phyloP scores from a whole-genome alignment of 257 asterid genomes.

The Eustoma russellianum region DNA sequence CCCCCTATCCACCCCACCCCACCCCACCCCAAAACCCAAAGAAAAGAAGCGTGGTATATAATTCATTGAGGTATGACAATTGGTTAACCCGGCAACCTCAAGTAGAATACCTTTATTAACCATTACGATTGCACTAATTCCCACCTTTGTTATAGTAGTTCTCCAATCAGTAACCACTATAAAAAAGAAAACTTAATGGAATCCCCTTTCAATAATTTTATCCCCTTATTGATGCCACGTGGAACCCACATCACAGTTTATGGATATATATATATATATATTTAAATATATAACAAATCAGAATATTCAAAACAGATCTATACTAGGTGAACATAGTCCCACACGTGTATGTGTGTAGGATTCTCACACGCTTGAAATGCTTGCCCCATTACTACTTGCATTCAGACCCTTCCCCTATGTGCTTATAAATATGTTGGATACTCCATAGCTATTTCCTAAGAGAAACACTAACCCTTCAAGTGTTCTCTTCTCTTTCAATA shows the following conservation, averaged over 20 bases:
- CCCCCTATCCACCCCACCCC: too few species aligned
- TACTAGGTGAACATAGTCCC: background rate
- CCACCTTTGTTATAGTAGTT: conserved; percentile 19
- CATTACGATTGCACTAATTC: too few species aligned
- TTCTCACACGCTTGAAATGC: conserved; percentile 15
- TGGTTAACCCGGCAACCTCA: too few species aligned
- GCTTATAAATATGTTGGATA: conserved; percentile 37
- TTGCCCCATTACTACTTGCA: too few species aligned
- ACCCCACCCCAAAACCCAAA: too few species aligned
- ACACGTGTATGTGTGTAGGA: conserved; percentile 2
- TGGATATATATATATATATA: conserved; percentile 2
- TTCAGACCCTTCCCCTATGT: too few species aligned
- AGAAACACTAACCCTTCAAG: conserved; percentile 46
- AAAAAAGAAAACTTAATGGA: conserved; percentile 7
- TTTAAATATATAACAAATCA: conserved; percentile 4
- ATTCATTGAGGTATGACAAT: too few species aligned
- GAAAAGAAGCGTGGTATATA: too few species aligned
- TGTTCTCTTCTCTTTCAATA: conserved; percentile 48
- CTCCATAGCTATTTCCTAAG: conserved; percentile 32
- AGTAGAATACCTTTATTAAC: too few species aligned
- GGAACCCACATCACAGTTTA: conserved; percentile 3
- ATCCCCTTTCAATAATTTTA: conserved; percentile 10
- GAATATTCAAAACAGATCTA: conserved; percentile 54
- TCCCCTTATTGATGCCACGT: conserved; percentile 21
- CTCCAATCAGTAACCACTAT: conserved; percentile 34